Percentiles rank a stretch among this genome's conserved stretches.
Conservation (phyloP, 73 alveolate genomes). For the Strombidium stylifer region DNA sequence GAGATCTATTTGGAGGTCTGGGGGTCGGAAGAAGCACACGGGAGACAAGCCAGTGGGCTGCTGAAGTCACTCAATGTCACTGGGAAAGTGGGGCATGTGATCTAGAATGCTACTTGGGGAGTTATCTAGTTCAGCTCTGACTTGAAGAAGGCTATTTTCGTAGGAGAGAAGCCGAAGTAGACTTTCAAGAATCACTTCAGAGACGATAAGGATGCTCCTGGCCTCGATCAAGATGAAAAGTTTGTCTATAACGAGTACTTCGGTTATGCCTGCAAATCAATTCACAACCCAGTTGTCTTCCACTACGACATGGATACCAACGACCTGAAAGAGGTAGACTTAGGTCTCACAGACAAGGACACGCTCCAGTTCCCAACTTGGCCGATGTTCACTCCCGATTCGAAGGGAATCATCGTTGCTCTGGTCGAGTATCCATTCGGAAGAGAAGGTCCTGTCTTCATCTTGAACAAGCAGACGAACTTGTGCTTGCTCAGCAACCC, state of each 20-base stretch:
- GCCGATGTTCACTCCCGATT: constrained; percentile 41
- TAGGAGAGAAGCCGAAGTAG: constrained; percentile 47
- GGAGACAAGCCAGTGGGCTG: background rate
- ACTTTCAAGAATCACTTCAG: constrained; percentile 28
- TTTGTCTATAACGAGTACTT: constrained; percentile 15
- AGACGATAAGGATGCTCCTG: constrained; percentile 34
- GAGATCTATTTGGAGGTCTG: constrained; percentile 9
- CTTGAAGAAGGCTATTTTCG: constrained; percentile 26
- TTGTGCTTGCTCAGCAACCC: constrained; percentile 30
- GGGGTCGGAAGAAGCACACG: constrained; percentile 16
- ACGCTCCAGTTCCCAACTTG: background rate
- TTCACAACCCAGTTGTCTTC: constrained; percentile 18
- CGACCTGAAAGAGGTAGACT: background rate
- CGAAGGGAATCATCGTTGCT: constrained; percentile 42
- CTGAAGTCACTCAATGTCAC: background rate
- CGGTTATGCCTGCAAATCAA: constrained; percentile 33
- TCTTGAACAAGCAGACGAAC: constrained; percentile 38
- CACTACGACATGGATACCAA: constrained; percentile 12
- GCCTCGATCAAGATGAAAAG: constrained; percentile 10
- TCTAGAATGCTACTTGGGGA: constrained; percentile 50
- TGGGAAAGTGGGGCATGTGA: constrained; percentile 6
- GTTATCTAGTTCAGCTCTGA: constrained; percentile 40
- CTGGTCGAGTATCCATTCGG: constrained; percentile 7
- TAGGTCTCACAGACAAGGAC: background rate
- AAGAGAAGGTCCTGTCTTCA: constrained; percentile 33